Conservation (phyloP, 192 early-diverging fungal genomes). For the Coemansia sp. region DNA sequence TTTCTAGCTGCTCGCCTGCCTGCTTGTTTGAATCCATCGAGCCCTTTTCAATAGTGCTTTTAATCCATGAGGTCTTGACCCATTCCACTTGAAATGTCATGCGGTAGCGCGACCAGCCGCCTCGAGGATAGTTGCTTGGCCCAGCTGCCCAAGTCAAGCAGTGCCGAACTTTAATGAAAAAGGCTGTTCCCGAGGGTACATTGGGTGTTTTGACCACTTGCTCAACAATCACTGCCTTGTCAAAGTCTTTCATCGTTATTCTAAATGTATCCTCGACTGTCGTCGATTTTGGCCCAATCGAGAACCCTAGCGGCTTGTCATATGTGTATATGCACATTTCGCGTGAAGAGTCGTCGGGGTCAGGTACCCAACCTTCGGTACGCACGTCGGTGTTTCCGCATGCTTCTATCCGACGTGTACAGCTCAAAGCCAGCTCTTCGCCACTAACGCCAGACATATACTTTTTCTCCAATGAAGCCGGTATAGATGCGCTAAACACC, state of each 20-base stretch:
- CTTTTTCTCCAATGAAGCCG: conserved; percentile 13
- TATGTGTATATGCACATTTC: conserved; percentile 51
- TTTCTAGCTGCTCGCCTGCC: conserved; percentile 42
- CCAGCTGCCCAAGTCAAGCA: conserved; percentile 49
- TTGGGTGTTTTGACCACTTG: conserved; percentile 48
- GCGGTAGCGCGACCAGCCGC: conserved; percentile 45
- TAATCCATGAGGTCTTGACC: conserved; percentile 55
- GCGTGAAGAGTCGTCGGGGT: conserved; percentile 17
- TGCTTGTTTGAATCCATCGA: conserved; percentile 53
- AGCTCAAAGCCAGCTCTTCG: conserved; percentile 33
- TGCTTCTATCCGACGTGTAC: conserved; percentile 35
- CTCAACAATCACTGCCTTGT: conserved; percentile 34
- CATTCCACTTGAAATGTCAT: conserved; percentile 56
- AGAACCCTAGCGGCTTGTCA: conserved; percentile 48
- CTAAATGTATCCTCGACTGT: conserved; percentile 41
- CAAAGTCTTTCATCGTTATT: conserved; percentile 33
- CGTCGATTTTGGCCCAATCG: conserved; percentile 55
- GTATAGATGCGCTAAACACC: conserved; percentile 40
- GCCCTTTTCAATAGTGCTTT: conserved; percentile 51
- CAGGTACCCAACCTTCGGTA: conserved; percentile 49
- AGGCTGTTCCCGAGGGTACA: conserved; percentile 51
- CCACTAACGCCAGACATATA: conserved; percentile 22
- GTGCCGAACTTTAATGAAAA: conserved; percentile 51
- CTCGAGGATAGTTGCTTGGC: conserved; percentile 29
- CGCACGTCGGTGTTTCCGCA: conserved; percentile 39